A percentile compares a stretch with the other conserved stretches of the same genome.
These are phyloP conservation scores for Leccinum barrowsii DNA, from an alignment of 768 basidiomycete species.

Conservation along the genomic window DNA sequence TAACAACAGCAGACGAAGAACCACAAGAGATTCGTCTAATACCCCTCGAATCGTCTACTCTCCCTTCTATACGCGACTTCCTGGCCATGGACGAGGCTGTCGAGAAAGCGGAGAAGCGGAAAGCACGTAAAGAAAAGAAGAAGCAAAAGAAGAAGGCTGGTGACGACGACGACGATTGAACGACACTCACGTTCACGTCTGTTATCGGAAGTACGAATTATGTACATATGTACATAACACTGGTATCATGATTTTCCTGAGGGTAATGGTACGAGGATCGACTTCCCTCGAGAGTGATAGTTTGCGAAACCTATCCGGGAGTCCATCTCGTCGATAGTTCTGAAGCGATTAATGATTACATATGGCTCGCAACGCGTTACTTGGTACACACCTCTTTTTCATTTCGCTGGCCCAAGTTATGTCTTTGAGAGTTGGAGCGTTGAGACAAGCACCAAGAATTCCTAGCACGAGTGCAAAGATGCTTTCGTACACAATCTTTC, in stretches of 20 bases:
- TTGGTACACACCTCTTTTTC: conserved; percentile 60
- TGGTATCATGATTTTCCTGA: conserved; percentile 2
- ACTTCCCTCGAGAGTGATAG: conserved; percentile 54
- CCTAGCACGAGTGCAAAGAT: conserved; percentile 62
- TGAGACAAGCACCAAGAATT: conserved; percentile 69
- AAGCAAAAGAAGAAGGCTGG: conserved; percentile 36
- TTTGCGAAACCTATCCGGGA: conserved; percentile 60
- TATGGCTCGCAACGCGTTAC: background rate
- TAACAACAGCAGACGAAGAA: conserved; percentile 24
- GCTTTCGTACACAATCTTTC: conserved; percentile 66
- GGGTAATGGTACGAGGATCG: conserved; percentile 25
- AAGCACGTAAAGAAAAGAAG: conserved; percentile 74
- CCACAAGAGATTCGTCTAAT: conserved; percentile 53
- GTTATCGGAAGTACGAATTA: conserved; percentile 4
- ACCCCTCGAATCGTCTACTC: conserved; percentile 72
- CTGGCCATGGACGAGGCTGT: conserved; percentile 73
- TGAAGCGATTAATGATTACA: conserved; percentile 25
- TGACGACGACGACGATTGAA: conserved; percentile 31
- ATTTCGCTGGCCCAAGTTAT: conserved; percentile 91
- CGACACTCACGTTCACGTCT: background rate
- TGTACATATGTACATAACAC: background rate
- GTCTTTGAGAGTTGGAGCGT: conserved; percentile 66
- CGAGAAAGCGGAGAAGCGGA: conserved; percentile 62
- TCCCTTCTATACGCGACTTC: conserved; percentile 82
- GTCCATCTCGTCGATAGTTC: conserved; percentile 75